Evolutionary conservation across 495 filamentous ascomycete genomes (phyloP), one percentile per base, ranked within the genome.

Genomic region (Acidomyces sp.): DNA sequence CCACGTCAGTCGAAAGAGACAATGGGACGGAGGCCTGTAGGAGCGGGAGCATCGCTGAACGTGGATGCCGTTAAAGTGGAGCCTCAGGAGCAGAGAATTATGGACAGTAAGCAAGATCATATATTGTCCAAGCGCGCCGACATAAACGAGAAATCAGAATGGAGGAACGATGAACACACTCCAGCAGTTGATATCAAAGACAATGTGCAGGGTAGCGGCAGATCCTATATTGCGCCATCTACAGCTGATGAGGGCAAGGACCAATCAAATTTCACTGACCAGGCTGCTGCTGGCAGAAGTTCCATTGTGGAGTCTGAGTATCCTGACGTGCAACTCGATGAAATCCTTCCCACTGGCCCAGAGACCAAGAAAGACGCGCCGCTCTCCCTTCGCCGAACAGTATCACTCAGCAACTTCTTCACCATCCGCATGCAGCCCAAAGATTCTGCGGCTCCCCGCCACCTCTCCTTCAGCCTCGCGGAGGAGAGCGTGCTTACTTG

Each of bases 391-490:
- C 55, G 51, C 11, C 55, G 61, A 9, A 65, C 61, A 3, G 62
- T 71, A 23, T 77, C 71, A 45, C 48, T 67, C 52, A 59, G 56
- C 53, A 62, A 46, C 39, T 51, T 59, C 43, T 60, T 40, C 37
- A 41, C 18, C 45, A 58, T 49, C 25, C 51, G 53, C 2, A 41
- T 54, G 30, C 49, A 62, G 9, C 48, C 56, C 6, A 64, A 71
- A 39, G 39, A 80, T 31, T 65, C 67, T 12, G 70, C 70, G 39
- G 92, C 76, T 70, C 75, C 86, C 0, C 74, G 85, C 4, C 81
- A 85, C 37, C 65, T 96, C 42, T 93, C 85, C 3, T 96, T 96
- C 55, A 82, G 79, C 46, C 69, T 75, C 29, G 87, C 86, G n/a
- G 84, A 92, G 58, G 85, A 93, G 44, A 85, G 79, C 22, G 60